Evolutionary conservation across 140 eudicot species (phyloP).

Genomic region (Ambrosia hybrid): DNA sequence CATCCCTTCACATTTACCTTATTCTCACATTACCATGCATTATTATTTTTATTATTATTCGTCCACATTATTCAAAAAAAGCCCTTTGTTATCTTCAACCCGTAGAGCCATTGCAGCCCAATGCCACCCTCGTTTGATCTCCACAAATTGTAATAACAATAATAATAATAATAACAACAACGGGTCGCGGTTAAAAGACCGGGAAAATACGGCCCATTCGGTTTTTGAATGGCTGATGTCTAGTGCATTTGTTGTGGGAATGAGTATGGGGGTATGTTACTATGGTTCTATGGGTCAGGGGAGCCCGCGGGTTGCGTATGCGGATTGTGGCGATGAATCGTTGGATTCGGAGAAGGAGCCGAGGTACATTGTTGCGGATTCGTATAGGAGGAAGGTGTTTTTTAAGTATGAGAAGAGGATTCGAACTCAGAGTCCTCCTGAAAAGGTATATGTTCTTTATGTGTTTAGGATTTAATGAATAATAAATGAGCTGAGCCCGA

Average conservation of each 20-base stretch:
- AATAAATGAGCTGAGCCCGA: no score
- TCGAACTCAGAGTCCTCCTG: slow-evolving; percentile 81
- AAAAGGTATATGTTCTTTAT: slow-evolving; percentile 46
- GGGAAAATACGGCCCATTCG: slow-evolving; percentile 21
- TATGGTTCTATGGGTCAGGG: slow-evolving; percentile 14
- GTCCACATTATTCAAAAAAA: slow-evolving; percentile 41
- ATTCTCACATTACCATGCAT: slow-evolving; percentile 42
- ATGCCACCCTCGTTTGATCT: slow-evolving; percentile 22
- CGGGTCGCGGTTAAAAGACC: neutral
- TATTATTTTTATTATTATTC: slow-evolving; percentile 31
- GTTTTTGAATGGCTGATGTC: slow-evolving; percentile 36
- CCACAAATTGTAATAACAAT: slow-evolving; percentile 17
- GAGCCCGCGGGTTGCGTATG: slow-evolving; percentile 44
- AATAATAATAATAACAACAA: no score
- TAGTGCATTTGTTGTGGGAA: slow-evolving; percentile 37
- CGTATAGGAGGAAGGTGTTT: slow-evolving; percentile 75
- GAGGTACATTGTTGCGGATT: slow-evolving; percentile 53
- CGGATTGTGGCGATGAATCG: slow-evolving; percentile 36
- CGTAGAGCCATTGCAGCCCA: slow-evolving; percentile 25
- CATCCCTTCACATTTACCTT: neutral
- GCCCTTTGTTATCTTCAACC: slow-evolving; percentile 14
- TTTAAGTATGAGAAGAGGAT: slow-evolving; percentile 92
- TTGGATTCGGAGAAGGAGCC: slow-evolving; percentile 43
- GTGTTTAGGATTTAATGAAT: no score
- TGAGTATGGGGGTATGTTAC: slow-evolving; percentile 46